phyloP scores from a whole-genome alignment of 345 rosid species.

The Melaleuca quinquenervia region DNA sequence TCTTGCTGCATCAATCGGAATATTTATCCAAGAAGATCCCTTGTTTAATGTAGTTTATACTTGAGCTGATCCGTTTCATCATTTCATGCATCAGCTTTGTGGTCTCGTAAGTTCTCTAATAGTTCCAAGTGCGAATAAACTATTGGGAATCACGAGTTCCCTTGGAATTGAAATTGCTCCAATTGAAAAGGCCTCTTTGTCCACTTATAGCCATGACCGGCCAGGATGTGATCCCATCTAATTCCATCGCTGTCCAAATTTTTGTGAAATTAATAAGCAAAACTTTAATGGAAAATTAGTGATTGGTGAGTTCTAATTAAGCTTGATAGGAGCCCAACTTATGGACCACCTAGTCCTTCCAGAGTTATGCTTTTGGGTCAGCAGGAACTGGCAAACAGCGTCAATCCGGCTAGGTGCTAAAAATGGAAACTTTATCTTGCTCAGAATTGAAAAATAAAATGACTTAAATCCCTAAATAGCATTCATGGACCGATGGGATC shows the following conservation, averaged over 20 bases:
- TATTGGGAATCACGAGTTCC: background rate
- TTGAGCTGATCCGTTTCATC: background rate
- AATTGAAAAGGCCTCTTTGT: background rate
- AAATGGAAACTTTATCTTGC: background rate
- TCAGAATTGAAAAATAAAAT: background rate
- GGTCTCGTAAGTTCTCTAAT: background rate
- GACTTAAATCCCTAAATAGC: background rate
- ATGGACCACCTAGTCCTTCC: background rate
- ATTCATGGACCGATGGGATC: background rate
- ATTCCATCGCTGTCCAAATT: background rate
- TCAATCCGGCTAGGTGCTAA: background rate
- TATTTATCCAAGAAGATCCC: background rate
- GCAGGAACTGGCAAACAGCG: background rate
- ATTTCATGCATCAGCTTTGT: background rate
- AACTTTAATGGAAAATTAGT: background rate
- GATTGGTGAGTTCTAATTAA: background rate
- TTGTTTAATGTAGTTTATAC: background rate
- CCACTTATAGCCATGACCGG: background rate
- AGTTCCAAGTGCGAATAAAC: background rate
- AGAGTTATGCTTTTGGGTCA: background rate
- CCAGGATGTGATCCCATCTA: background rate
- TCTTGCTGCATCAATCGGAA: background rate
- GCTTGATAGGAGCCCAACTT: background rate
- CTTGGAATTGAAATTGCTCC: background rate
- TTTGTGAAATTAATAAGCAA: background rate